Percentiles rank a stretch among this genome's conserved stretches.
These are phyloP conservation scores for Phyllosticta ampelicida DNA, from an alignment of 2,329 filamentous ascomycete species.

Conservation along the genomic window DNA sequence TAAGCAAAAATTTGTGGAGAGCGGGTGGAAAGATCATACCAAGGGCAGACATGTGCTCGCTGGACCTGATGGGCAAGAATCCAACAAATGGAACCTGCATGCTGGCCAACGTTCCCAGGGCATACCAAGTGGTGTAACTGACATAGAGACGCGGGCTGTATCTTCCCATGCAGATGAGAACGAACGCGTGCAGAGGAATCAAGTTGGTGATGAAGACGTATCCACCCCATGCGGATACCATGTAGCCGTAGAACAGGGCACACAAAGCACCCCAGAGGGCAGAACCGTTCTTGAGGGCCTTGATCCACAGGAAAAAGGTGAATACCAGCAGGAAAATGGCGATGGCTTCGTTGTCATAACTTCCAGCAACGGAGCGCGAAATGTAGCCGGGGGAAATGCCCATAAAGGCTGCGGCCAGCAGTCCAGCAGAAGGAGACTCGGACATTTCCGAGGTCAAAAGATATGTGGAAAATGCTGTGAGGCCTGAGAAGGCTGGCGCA, in stretches of 20 bases:
- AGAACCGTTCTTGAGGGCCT: conserved; percentile 90
- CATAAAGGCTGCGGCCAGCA: conserved; percentile 92
- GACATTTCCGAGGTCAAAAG: conserved; percentile 97
- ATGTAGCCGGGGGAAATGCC: conserved; percentile 97
- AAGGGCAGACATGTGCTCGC: conserved; percentile 95
- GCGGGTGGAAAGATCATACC: conserved; percentile 43
- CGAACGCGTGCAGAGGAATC: conserved; percentile 86
- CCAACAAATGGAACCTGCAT: conserved; percentile 99
- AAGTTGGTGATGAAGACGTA: conserved; percentile 99
- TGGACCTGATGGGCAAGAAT: conserved; percentile 90
- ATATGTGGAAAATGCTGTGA: conserved; percentile 88
- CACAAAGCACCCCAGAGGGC: conserved; percentile 94
- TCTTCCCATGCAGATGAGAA: conserved; percentile 90
- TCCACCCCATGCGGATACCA: conserved; percentile 98
- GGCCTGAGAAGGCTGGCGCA: conserved; percentile 83
- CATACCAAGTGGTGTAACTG: conserved; percentile 97
- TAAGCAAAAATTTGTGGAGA: conserved; percentile 13
- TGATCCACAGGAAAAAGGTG: conserved; percentile 99
- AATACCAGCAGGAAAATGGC: conserved; percentile 97
- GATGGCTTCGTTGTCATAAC: conserved; percentile 99
- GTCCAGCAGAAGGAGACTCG: conserved; percentile 83
- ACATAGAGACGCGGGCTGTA: conserved; percentile 93
- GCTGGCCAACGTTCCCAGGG: conserved; percentile 85
- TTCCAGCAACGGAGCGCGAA: conserved; percentile 91
- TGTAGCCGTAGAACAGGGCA: conserved; percentile 97